Evolutionary conservation across 768 basidiomycete species (phyloP), one percentile per base, ranked within the genome.

Genomic region (Calocybe gangraenosa): DNA sequence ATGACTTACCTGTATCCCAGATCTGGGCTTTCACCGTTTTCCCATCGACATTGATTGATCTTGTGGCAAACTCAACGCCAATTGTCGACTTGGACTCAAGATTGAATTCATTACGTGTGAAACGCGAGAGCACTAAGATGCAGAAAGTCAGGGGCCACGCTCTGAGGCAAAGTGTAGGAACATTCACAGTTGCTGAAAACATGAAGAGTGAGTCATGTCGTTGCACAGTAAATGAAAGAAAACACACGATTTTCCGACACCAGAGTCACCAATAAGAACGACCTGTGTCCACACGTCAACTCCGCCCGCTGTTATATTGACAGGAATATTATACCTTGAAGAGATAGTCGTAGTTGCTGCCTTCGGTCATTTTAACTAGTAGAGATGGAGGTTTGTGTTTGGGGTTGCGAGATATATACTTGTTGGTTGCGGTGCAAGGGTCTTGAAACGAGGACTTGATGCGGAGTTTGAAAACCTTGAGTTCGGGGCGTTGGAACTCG

Each of bases 51-150:
- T 78, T 87, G 65, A 92, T 91, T 14, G 91, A 89, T 60, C 96
- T 82, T 33, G 95, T 97, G 3, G 95, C 96, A 58, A 99, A 99
- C 69, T 98, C 95, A 56, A 99, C 95, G 43, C 96, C 95, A 65
- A 99, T 98, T 18, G 96, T 99, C 50, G 95, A 98, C 74, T 98
- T 97, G 35, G 93, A 92, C 63, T 98, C 96, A 55, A 95, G 78
- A 74, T 94, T 96, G 82, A 99, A 99, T 69, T 98, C 94, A 63
- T 97, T 97, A 57, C 94, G 85, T 55, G 96, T 99, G 81, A 99
- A 99, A 62, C 96, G 92, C 70, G 93, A 95, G 65, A 99, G 93
- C 69, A 99, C 96, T 99, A 64, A 22, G 14, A 31, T 31, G 17
- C 35, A 35, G 44, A 31, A 41, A 25, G 32, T 48, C 35, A 51